Evolutionary conservation across 768 basidiomycete genomes (phyloP).

Genomic region (Crassisporium funariophilum): DNA sequence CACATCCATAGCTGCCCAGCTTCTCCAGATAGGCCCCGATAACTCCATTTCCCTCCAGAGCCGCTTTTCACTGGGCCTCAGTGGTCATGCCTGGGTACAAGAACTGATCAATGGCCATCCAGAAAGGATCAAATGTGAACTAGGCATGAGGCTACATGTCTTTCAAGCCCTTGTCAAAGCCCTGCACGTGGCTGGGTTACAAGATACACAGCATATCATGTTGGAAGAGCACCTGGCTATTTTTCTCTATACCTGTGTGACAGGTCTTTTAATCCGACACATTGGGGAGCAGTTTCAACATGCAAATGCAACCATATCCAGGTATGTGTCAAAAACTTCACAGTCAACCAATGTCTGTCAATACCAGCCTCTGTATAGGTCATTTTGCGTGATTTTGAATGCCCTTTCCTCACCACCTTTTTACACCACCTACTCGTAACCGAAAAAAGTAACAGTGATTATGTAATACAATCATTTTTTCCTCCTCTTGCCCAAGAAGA

Average conservation of each 20-base stretch:
- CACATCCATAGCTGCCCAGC: no score
- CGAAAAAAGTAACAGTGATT: no score
- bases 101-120: no score
- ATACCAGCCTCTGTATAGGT: slow-evolving; percentile 17
- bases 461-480: no score
- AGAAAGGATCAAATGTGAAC: no score
- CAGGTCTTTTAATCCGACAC: background rate
- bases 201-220: slow-evolving; percentile 6
- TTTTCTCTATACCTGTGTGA: background rate
- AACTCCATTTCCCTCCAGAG: no score
- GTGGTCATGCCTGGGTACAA: no score
- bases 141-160: background rate
- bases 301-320: background rate
- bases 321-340: background rate
- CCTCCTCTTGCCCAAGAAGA: no score
- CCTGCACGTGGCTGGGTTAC: slow-evolving; percentile 3
- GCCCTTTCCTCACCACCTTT: slow-evolving; percentile 26
- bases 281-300: background rate
- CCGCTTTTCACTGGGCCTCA: no score
- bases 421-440: slow-evolving; percentile 26
- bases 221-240: slow-evolving; percentile 13
- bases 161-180: slow-evolving; percentile 2
- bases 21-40: no score
- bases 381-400: slow-evolving; percentile 27
- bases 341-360: background rate